These are phyloP conservation scores for Sistotremastrum niveocremeum DNA, from an alignment of 768 basidiomycete species.

Conservation along the genomic window DNA sequence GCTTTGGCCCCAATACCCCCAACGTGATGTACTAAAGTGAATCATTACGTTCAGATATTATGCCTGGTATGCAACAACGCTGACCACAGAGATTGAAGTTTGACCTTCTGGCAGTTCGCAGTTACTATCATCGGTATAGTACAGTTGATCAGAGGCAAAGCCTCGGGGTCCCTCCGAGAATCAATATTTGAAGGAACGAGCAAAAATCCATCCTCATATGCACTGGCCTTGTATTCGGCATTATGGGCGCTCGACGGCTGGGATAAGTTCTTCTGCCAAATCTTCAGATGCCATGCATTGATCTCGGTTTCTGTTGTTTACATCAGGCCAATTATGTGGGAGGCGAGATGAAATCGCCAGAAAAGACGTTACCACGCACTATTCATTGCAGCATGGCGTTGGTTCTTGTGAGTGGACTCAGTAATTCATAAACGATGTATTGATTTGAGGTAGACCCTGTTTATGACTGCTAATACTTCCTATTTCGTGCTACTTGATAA, in stretches of 20 bases:
- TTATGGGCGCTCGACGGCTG: conserved; percentile 96
- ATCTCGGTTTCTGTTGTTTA: background rate
- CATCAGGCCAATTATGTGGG: conserved; percentile 76
- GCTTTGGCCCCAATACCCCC: background rate
- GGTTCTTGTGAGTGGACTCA: conserved; percentile 43
- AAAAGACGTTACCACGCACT: conserved; percentile 76
- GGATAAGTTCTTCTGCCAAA: conserved; percentile 32
- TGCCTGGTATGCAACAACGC: no score
- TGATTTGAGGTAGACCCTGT: conserved; percentile 38
- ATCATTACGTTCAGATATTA: no score
- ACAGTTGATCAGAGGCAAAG: conserved; percentile 56
- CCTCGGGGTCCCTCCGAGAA: conserved; percentile 50
- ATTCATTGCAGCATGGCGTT: conserved; percentile 85
- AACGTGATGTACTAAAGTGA: background rate
- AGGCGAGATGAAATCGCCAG: conserved; percentile 72
- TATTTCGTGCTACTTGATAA: conserved; percentile 92
- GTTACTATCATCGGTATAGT: conserved; percentile 72
- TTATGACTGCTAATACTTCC: conserved; percentile 70
- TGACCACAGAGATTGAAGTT: background rate
- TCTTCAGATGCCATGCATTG: background rate
- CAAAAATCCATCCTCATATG: conserved; percentile 70
- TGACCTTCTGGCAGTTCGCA: conserved; percentile 17
- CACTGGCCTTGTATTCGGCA: conserved; percentile 89
- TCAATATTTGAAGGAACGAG: conserved; percentile 66
- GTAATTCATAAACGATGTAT: background rate